Evolutionary conservation across 1,284 basidiomycete genomes (phyloP).

Genomic region (Puccinia novopanici): DNA sequence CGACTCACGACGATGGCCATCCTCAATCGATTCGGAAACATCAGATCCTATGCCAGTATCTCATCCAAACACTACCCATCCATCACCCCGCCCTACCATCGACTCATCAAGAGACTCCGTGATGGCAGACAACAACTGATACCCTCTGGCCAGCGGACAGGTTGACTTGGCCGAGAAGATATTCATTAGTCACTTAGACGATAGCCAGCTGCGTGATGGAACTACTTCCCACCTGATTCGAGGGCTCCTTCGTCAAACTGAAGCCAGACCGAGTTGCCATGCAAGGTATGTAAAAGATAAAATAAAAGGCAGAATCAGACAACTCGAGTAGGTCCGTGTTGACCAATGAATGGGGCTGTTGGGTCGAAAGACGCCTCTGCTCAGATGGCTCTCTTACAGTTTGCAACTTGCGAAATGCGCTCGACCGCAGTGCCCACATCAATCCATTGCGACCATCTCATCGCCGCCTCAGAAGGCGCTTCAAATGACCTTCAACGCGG

Average conservation of each 20-base stretch:
- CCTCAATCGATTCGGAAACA: slow-evolving; percentile 15
- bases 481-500: slow-evolving; percentile 75
- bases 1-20: not conserved
- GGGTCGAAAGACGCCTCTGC: slow-evolving; percentile 76
- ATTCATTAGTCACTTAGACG: slow-evolving; percentile 85
- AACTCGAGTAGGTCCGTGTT: not conserved
- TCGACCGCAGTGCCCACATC: slow-evolving; percentile 81
- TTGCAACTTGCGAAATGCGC: slow-evolving; percentile 92
- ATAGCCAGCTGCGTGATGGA: slow-evolving; percentile 31
- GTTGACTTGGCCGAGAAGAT: slow-evolving; percentile 98
- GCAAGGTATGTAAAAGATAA: slow-evolving; percentile 67
- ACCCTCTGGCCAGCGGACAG: slow-evolving; percentile 62
- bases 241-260: slow-evolving; percentile 88
- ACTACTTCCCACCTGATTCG: slow-evolving; percentile 66
- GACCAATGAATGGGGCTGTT: slow-evolving; percentile 38
- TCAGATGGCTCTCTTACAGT: slow-evolving; percentile 91
- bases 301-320: no score
- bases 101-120: slow-evolving; percentile 74
- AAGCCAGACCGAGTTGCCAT: slow-evolving; percentile 92
- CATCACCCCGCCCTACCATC: slow-evolving; percentile 73
- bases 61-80: slow-evolving; percentile 40
- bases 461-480: slow-evolving; percentile 69
- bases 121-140: slow-evolving; percentile 70
- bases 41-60: slow-evolving; percentile 24
- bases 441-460: slow-evolving; percentile 96